Base-by-base conservation (phyloP, 108 stramenopile species). In the Cyclotella kingstonii region DNA sequence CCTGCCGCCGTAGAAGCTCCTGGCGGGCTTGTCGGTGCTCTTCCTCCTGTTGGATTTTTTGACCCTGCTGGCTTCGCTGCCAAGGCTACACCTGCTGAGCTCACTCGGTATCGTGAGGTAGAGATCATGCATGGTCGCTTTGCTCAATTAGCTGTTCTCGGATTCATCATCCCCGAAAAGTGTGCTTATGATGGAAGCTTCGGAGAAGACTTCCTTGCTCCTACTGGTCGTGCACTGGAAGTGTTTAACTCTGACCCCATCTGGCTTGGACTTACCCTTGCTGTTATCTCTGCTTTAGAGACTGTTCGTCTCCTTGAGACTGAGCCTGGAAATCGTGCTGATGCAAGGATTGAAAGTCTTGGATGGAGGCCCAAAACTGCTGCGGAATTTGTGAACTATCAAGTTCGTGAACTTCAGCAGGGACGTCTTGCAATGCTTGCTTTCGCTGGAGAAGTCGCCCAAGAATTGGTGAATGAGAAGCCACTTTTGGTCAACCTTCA, bases 341-440 rank as follows among this genome's bases (percentile, higher is more conserved):
- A 52, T 42, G 81, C 78, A 56, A 65, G 33, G 42, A 57, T 73
- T 36, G 61, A 77, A 21, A 65, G 66, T 15, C 52, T 63, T 10
- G 69, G 72, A 33, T 71, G 83, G 66, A 82, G 68, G 54, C 50
- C 63, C 39, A 68, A 67, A 47, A 69, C 70, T n/a, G 66, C 50
- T 26, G 26, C 54, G 15, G 55, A 61, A 42, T 77, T 81, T 35
- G 75, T 75, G 28, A 65, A 78, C 26, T 58, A 56, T 47, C 41
- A 76, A 51, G 73, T 83, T 40, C 63, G 54, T 61, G 84, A 87
- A 47, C 66, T 88, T 59, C 79, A 79, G 41, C 79, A 88, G 73
- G 83, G 86, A 56, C 81, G 89, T 36, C 73, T 90, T 40, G 89
- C 89, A 21, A 90, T 90, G 86, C 71, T 86, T 46, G 89, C 89